Evolutionary conservation across 75 land plant species (phyloP).

Genomic region (Sequoia sempervirens): DNA sequence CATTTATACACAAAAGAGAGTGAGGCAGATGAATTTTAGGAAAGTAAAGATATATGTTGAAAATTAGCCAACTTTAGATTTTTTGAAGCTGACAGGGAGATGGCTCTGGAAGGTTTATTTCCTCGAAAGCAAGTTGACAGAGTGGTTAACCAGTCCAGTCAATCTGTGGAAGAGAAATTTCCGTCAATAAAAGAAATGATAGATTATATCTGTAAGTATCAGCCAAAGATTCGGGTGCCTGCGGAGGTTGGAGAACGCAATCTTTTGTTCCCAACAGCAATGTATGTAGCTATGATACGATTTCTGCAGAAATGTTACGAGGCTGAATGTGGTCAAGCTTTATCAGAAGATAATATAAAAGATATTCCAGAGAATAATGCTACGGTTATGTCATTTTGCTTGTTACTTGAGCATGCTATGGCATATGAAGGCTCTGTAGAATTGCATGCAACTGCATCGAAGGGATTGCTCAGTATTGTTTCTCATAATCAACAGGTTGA

Average conservation of each 20-base stretch:
- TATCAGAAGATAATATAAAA: conserved; percentile 6
- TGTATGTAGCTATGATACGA: conserved; percentile 69
- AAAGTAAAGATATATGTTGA: background rate
- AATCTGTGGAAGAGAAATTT: conserved; percentile 22
- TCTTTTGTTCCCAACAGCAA: conserved; percentile 76
- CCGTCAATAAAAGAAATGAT: conserved; percentile 69
- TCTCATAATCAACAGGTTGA: conserved; percentile 63
- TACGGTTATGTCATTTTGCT: conserved; percentile 39
- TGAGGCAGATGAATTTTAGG: background rate
- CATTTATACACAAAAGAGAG: background rate
- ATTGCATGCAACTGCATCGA: conserved; percentile 72
- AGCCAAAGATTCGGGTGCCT: conserved; percentile 51
- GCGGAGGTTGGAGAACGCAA: conserved; percentile 41
- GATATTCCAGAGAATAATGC: conserved; percentile 14
- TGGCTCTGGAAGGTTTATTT: conserved; percentile 80
- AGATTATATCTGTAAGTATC: conserved; percentile 60
- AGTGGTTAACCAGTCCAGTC: conserved; percentile 7
- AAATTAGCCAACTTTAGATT: background rate
- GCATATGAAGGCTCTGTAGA: conserved; percentile 88
- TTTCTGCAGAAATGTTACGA: conserved; percentile 84
- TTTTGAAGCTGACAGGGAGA: conserved; percentile 54
- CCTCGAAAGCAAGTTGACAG: conserved; percentile 37
- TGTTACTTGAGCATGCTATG: conserved; percentile 91
- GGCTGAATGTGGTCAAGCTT: conserved; percentile 20
- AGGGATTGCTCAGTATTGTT: conserved; percentile 63